A percentile compares a stretch with the other conserved stretches of the same genome.
Evolutionary conservation across 2,329 filamentous ascomycete species (phyloP).

Genomic region (Pestalotiopsis sp.): DNA sequence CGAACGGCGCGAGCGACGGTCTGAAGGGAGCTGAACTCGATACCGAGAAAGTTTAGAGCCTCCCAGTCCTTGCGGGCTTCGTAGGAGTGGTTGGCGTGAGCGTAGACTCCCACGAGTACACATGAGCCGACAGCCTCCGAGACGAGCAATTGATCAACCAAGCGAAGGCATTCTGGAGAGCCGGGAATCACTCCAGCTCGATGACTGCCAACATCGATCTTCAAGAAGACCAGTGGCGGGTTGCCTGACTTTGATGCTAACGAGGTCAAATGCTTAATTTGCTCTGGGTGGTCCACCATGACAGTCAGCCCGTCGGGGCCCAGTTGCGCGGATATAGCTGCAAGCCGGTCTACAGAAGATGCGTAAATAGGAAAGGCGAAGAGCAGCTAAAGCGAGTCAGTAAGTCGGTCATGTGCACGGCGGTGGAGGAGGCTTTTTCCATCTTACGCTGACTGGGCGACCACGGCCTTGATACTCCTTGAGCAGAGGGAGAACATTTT

Average conservation of each 20-base stretch:
- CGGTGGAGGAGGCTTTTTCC: not conserved
- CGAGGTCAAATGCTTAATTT: conserved; percentile 53
- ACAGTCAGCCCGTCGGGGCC: conserved; percentile 61
- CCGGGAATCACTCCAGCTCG: conserved; percentile 67
- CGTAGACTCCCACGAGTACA: conserved; percentile 67
- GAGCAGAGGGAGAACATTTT: conserved; percentile 65
- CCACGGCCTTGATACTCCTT: conserved; percentile 56
- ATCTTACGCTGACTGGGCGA: conserved; percentile 58
- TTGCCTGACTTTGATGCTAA: conserved; percentile 44
- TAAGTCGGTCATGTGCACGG: conserved; percentile 14
- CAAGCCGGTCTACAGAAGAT: conserved; percentile 62
- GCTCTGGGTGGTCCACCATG: conserved; percentile 70
- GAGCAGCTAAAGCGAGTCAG: conserved; percentile 50
- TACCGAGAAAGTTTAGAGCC: conserved; percentile 60
- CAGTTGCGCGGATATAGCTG: conserved; percentile 55
- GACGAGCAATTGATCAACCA: conserved; percentile 49
- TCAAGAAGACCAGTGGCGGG: conserved; percentile 64
- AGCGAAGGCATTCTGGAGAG: conserved; percentile 44
- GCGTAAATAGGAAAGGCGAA: conserved; percentile 73
- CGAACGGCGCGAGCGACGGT: conserved; percentile 44
- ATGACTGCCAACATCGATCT: conserved; percentile 74
- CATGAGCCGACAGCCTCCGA: conserved; percentile 40
- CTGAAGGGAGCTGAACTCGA: conserved; percentile 60
- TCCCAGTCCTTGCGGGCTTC: conserved; percentile 52
- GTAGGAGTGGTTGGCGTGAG: conserved; percentile 76